A percentile compares a stretch with the other conserved stretches of the same genome.
phyloP scores from a whole-genome alignment of 305 asterid genomes.

The Solanum hybrid region DNA sequence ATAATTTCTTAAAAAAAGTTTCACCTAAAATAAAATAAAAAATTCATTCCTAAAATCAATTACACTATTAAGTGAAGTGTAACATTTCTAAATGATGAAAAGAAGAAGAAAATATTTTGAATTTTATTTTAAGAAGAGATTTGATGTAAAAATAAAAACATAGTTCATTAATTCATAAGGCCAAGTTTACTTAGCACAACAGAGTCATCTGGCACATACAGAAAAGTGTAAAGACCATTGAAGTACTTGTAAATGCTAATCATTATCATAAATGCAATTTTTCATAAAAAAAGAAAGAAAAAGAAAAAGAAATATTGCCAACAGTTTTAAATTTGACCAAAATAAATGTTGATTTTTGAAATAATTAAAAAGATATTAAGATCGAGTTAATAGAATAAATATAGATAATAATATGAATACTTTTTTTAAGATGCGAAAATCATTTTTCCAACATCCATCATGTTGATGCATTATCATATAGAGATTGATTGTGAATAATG shows the following conservation, averaged over 20 bases:
- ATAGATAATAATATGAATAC: no score
- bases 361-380: not conserved
- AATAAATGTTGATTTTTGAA: not conserved
- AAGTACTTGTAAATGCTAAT: not conserved
- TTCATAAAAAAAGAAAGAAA: no score
- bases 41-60: not conserved
- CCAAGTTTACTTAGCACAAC: not conserved
- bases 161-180: no score
- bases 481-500: not conserved
- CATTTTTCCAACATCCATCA: not conserved
- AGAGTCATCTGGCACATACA: not conserved
- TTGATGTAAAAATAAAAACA: no score
- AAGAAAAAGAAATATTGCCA: not conserved
- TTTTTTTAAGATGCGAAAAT: not conserved
- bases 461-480: not conserved
- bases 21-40: not conserved
- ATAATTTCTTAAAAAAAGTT: no score
- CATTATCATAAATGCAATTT: not conserved
- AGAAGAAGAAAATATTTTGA: not conserved
- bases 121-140: no score
- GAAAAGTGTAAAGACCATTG: not conserved
- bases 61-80: not conserved
- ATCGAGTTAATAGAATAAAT: no score
- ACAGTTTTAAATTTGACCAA: not conserved
- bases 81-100: not conserved